Conservation (phyloP, 768 basidiomycete species). For the Phanerochaete sordida region DNA sequence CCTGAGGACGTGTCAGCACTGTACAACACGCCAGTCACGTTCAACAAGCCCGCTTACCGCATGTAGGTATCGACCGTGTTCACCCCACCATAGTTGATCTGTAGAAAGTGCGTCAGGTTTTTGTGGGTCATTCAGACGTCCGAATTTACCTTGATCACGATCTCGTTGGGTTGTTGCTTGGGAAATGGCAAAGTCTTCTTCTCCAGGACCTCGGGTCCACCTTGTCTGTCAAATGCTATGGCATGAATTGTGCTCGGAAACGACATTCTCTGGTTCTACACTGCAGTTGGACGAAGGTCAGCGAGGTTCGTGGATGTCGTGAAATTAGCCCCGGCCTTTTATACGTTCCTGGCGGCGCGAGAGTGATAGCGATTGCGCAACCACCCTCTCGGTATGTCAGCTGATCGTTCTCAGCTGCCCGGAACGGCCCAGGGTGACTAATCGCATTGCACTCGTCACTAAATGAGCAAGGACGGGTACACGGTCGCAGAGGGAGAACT, state of each 20-base stretch:
- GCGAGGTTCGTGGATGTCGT: no score
- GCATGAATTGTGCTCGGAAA: slow-evolving; percentile 65
- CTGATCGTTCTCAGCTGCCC: no score
- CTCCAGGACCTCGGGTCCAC: slow-evolving; percentile 75
- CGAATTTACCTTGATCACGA: slow-evolving; percentile 44
- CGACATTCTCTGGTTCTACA: slow-evolving; percentile 34
- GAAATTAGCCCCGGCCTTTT: no score
- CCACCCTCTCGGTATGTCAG: no score
- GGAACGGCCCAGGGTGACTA: no score
- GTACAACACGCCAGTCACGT: neutral
- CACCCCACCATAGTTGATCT: slow-evolving; percentile 75
- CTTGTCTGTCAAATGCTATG: slow-evolving; percentile 68
- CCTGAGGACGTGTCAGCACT: slow-evolving; percentile 26
- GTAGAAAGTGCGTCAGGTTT: neutral
- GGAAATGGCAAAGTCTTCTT: slow-evolving; percentile 67
- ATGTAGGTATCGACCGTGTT: slow-evolving; percentile 89
- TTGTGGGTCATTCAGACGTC: neutral
- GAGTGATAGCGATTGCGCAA: no score
- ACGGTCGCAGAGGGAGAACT: no score
- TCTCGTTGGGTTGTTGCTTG: slow-evolving; percentile 51
- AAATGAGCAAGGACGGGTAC: no score
- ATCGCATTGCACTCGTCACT: no score
- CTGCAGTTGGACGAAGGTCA: neutral
- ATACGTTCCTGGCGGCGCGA: no score
- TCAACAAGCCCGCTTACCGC: slow-evolving; percentile 40